phyloP scores from a whole-genome alignment of 73 alveolate genomes.

The Tetrahymena elliotti region DNA sequence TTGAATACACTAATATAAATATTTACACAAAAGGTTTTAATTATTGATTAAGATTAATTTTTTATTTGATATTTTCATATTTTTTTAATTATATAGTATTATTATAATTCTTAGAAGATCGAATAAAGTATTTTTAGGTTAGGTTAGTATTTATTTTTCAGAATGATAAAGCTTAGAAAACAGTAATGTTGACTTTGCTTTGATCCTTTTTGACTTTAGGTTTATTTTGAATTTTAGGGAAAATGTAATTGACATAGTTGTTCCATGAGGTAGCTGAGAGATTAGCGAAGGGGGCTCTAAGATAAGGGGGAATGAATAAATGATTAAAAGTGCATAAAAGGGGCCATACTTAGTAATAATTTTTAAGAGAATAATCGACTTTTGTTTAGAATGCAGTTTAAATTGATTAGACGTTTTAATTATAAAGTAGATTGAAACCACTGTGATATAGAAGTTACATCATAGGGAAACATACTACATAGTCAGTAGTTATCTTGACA shows the following conservation, averaged over 20 bases:
- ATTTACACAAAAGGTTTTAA: not conserved
- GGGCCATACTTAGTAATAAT: not conserved
- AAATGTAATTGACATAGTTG: not conserved
- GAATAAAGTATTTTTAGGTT: no score
- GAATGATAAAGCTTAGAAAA: not conserved
- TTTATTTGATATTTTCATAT: no score
- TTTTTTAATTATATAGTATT: no score
- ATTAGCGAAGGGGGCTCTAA: not conserved
- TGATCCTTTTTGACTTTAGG: not conserved
- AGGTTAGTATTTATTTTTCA: not conserved
- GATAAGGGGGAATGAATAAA: not conserved
- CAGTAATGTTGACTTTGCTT: not conserved
- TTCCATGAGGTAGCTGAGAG: not conserved
- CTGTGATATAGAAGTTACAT: not conserved
- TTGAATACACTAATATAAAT: not conserved
- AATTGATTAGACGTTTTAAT: not conserved
- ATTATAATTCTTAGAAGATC: no score
- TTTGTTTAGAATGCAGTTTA: not conserved
- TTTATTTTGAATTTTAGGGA: not conserved
- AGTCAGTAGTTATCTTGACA: not conserved
- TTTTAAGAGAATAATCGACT: not conserved
- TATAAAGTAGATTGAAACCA: not conserved
- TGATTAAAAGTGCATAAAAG: not conserved
- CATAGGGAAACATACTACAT: not conserved
- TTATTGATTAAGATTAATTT: not conserved